phyloP scores from a whole-genome alignment of 768 basidiomycete genomes.

The Solioccasus polychromus region DNA sequence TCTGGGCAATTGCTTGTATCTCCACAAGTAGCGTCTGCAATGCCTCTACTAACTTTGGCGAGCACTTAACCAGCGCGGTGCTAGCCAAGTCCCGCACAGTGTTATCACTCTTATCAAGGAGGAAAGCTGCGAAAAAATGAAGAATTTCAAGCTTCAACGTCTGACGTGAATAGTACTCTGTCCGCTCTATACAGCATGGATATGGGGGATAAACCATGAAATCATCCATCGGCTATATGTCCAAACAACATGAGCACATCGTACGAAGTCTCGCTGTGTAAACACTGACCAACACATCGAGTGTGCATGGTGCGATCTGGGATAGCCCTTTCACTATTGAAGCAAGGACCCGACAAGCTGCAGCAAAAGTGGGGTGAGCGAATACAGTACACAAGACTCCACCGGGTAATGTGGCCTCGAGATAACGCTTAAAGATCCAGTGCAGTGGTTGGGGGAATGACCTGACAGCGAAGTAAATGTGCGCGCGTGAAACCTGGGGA shows the following conservation, averaged over 20 bases:
- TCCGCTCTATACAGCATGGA: constrained; percentile 24
- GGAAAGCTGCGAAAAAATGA: constrained; percentile 40
- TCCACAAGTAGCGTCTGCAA: constrained; percentile 25
- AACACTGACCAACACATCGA: constrained; percentile 30
- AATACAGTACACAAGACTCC: constrained; percentile 18
- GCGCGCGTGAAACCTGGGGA: constrained; percentile 15
- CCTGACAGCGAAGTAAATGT: constrained; percentile 28
- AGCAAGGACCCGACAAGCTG: constrained; percentile 11
- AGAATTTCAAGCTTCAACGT: constrained; percentile 39
- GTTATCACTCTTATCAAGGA: constrained; percentile 34
- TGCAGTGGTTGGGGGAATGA: constrained; percentile 11
- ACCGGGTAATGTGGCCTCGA: constrained; percentile 11
- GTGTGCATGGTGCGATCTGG: constrained; percentile 2
- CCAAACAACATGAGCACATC: constrained; percentile 22
- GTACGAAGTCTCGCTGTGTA: constrained; percentile 13
- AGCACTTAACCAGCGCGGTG: constrained; percentile 3
- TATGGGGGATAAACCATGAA: constrained; percentile 40
- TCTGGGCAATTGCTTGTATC: constrained; percentile 13
- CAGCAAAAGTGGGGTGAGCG: constrained; percentile 13
- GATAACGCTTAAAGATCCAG: constrained; percentile 23
- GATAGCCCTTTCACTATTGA: constrained; percentile 11
- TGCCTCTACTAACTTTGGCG: constrained; percentile 14
- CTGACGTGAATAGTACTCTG: constrained; percentile 28
- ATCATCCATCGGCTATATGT: constrained; percentile 50
- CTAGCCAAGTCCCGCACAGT: background rate